Evolutionary conservation across 768 basidiomycete genomes (phyloP).

Genomic region (Boletus reticuloceps): DNA sequence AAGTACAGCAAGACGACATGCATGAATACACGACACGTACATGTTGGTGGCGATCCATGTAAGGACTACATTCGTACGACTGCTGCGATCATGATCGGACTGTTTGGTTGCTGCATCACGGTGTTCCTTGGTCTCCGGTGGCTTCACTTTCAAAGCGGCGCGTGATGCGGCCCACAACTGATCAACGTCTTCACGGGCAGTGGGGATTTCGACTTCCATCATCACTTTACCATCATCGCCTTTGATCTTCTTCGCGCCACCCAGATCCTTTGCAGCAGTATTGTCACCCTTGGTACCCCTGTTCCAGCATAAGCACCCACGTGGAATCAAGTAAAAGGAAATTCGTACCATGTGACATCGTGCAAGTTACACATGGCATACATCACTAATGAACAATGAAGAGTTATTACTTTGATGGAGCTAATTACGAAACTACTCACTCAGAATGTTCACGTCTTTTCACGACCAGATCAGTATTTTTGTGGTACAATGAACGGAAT

Average conservation of each 20-base stretch:
- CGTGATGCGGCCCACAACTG: constrained; percentile 81
- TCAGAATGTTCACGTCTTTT: constrained; percentile 76
- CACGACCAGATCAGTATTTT: constrained; percentile 7
- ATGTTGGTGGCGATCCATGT: constrained; percentile 86
- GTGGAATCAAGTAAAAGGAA: not conserved
- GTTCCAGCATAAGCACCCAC: constrained; percentile 2
- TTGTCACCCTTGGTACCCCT: constrained; percentile 95
- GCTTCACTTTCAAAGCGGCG: constrained; percentile 61
- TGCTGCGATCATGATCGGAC: constrained; percentile 81
- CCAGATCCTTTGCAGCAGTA: constrained; percentile 82
- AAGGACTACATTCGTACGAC: constrained; percentile 80
- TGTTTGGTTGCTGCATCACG: constrained; percentile 88
- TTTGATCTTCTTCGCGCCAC: constrained; percentile 87
- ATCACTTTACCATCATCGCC: constrained; percentile 81
- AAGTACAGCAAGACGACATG: not conserved
- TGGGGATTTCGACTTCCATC: constrained; percentile 83
- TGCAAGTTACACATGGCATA: constrained; percentile 94
- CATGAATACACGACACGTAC: constrained; percentile 37
- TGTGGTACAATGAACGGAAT: not conserved
- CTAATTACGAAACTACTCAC: constrained; percentile 32
- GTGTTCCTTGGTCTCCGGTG: constrained; percentile 74
- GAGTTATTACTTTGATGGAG: not conserved
- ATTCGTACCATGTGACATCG: constrained; percentile 72
- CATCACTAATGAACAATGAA: constrained; percentile 54
- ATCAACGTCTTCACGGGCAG: constrained; percentile 83